These are phyloP conservation scores for Pisolithus sp. DNA, from an alignment of 768 basidiomycete species.

Conservation along the genomic window DNA sequence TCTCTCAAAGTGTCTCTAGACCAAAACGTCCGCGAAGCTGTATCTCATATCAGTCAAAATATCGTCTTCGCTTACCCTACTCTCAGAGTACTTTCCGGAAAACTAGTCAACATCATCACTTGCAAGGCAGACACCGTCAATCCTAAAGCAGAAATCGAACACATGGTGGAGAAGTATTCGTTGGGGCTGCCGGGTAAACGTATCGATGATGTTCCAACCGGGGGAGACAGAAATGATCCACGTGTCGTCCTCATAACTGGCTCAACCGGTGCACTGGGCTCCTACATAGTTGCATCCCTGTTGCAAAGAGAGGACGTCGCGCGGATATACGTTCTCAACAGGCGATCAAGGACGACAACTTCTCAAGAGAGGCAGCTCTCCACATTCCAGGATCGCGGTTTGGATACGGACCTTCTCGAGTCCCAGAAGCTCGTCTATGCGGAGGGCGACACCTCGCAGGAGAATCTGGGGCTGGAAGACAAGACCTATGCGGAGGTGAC, in stretches of 20 bases:
- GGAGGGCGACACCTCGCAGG: constrained; percentile 30
- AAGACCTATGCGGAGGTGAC: constrained; percentile 27
- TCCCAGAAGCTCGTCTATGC: constrained; percentile 30
- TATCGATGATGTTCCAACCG: constrained; percentile 2
- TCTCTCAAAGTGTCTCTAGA: constrained; percentile 26
- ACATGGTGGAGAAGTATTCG: constrained; percentile 37
- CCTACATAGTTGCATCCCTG: constrained; percentile 28
- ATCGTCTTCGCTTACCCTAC: constrained; percentile 37
- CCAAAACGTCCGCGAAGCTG: constrained; percentile 21
- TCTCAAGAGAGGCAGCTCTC: constrained; percentile 23
- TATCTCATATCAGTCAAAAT: constrained; percentile 19
- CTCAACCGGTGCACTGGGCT: constrained; percentile 38
- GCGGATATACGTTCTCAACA: constrained; percentile 30
- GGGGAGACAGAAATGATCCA: too few relatives aligned
- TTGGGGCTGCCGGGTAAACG: constrained; percentile 10
- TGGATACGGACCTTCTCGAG: constrained; percentile 23
- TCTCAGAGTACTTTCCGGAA: constrained; percentile 29
- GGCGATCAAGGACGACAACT: constrained; percentile 9
- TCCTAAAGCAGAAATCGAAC: constrained; percentile 23
- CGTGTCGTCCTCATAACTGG: constrained; percentile 34
- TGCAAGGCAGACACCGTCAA: neutral
- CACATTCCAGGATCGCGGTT: constrained; percentile 29
- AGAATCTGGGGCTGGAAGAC: constrained; percentile 22
- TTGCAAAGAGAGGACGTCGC: constrained; percentile 16
- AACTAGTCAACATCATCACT: constrained; percentile 7